phyloP scores from a whole-genome alignment of 2,329 filamentous ascomycete species.

The Clonostachys rosea region DNA sequence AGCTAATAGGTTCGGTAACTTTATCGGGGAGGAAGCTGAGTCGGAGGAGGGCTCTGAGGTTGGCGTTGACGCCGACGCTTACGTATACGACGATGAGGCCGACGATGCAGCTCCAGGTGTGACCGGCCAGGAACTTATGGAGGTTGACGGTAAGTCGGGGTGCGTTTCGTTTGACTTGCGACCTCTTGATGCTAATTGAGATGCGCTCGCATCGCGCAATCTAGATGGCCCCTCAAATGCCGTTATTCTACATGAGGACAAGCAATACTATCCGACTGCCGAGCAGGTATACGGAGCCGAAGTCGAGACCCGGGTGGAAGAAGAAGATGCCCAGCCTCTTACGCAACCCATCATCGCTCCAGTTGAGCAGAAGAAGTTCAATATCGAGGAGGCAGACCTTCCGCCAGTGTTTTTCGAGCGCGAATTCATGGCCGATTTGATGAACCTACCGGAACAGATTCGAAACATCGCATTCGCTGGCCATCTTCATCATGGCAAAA shows the following conservation, averaged over 20 bases:
- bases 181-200: neutral
- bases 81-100: conserved; percentile 76
- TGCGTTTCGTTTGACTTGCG: too few species aligned
- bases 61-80: conserved; percentile 68
- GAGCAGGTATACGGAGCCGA: conserved; percentile 91
- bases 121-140: conserved; percentile 83
- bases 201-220: conserved; percentile 1
- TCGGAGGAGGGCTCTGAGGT: conserved; percentile 83
- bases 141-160: conserved; percentile 66
- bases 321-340: conserved; percentile 93
- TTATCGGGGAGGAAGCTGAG: conserved; percentile 84
- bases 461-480: conserved; percentile 89
- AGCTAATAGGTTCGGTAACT: conserved; percentile 80
- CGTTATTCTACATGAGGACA: conserved; percentile 97
- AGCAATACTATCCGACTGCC: conserved; percentile 98
- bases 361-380: conserved; percentile 93
- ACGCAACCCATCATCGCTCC: conserved; percentile 91
- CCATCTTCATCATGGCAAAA: conserved; percentile 96
- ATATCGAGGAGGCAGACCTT: conserved; percentile 84
- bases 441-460: conserved; percentile 93
- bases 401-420: conserved; percentile 85
- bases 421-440: conserved; percentile 89
- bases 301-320: conserved; percentile 93
- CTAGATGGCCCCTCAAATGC: conserved; percentile 85
- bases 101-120: conserved; percentile 54